These are phyloP conservation scores for Cercospora sp. DNA, from an alignment of 2,329 filamentous ascomycete genomes.

Conservation along the genomic window DNA sequence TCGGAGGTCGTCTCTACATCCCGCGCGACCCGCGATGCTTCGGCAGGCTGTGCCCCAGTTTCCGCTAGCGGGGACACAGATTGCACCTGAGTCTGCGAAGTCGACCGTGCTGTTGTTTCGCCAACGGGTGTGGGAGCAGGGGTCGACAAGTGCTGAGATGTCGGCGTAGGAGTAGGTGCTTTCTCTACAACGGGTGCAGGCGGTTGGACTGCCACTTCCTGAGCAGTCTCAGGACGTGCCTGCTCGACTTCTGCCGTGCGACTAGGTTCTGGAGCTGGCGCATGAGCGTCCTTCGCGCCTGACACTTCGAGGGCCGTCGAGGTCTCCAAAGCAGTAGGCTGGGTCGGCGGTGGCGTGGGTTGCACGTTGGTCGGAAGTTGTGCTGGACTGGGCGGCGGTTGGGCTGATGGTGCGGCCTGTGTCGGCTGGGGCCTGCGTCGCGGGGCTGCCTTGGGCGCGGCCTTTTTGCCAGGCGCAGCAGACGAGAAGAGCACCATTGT, in stretches of 20 bases:
- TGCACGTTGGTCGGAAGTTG: slow-evolving; percentile 16
- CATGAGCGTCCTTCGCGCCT: slow-evolving; percentile 11
- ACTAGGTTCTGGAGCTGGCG: slow-evolving; percentile 22
- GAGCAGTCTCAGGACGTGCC: neutral
- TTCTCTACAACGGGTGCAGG: neutral
- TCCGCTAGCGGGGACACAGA: neutral
- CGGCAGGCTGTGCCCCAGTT: neutral
- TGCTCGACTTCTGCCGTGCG: slow-evolving; percentile 17
- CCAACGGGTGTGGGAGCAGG: neutral
- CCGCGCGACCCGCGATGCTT: neutral
- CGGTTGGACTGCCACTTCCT: neutral
- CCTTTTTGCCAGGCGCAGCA: slow-evolving; percentile 52
- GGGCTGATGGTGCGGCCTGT: slow-evolving; percentile 22
- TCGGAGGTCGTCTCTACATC: neutral
- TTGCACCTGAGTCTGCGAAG: neutral
- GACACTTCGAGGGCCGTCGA: neutral
- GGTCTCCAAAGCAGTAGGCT: slow-evolving; percentile 9
- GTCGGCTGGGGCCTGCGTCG: slow-evolving; percentile 43
- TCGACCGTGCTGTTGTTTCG: neutral
- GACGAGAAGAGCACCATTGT: slow-evolving; percentile 54
- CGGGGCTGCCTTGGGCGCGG: slow-evolving; percentile 49
- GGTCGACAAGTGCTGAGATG: neutral
- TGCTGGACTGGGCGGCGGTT: slow-evolving; percentile 8
- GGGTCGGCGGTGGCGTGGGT: slow-evolving; percentile 24
- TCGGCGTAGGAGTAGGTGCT: neutral